phyloP scores from a whole-genome alignment of 331 rosid genomes.

The Spiraea crenata region DNA sequence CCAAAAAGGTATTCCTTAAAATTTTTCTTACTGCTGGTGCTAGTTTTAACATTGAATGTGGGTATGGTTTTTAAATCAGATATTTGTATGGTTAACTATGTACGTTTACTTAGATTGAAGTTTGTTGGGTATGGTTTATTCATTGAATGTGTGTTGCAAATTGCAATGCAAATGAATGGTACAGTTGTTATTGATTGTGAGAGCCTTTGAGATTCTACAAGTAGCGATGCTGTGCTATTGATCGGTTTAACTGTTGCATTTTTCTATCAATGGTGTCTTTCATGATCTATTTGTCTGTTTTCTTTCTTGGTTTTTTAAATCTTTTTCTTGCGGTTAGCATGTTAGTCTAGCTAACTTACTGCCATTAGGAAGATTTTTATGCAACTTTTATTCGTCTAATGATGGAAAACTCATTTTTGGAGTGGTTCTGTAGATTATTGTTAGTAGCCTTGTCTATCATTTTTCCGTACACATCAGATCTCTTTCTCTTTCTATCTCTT shows the following conservation, averaged over 20 bases:
- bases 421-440: not conserved
- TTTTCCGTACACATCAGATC: not conserved
- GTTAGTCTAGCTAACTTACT: not conserved
- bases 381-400: not conserved
- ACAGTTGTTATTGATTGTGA: not conserved
- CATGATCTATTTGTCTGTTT: not conserved
- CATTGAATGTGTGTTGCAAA: not conserved
- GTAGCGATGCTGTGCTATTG: not conserved
- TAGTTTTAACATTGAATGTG: too few relatives aligned
- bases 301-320: not conserved
- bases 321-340: not conserved
- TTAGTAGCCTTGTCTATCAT: not conserved
- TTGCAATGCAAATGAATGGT: not conserved
- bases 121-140: not conserved
- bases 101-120: not conserved
- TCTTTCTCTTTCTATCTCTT: not conserved
- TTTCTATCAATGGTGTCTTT: too few relatives aligned
- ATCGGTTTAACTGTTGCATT: not conserved
- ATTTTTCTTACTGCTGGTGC: too few relatives aligned
- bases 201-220: not conserved
- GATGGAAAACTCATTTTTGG: conserved; percentile 4
- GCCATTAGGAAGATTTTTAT: too few relatives aligned
- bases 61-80: not conserved
- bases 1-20: too few relatives aligned
- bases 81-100: too few relatives aligned